Evolutionary conservation across 805 yeast species (phyloP).

Genomic region (Spencermartinsiella europaea): DNA sequence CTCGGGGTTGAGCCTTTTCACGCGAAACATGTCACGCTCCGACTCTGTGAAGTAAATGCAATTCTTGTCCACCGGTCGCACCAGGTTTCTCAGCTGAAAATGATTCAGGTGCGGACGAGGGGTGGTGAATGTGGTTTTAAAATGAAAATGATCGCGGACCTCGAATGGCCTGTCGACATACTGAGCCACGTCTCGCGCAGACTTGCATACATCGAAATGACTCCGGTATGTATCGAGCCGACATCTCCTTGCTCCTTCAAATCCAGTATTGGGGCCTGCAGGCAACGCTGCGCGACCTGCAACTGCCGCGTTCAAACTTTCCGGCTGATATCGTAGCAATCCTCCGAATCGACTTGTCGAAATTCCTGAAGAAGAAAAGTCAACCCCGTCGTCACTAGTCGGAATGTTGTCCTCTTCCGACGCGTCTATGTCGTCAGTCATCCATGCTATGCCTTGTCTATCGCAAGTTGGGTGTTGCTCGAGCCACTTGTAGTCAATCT

Average conservation of each 20-base stretch:
- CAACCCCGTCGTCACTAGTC: slow-evolving; percentile 2
- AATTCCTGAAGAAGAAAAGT: neutral
- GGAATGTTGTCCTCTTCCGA: slow-evolving; percentile 8
- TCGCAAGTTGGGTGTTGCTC: slow-evolving; percentile 24
- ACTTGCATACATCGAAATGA: neutral
- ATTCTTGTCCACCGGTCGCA: slow-evolving; percentile 36
- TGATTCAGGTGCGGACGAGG: slow-evolving; percentile 49
- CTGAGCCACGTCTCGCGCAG: neutral
- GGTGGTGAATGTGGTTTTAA: slow-evolving; percentile 23
- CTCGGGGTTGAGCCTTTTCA: slow-evolving; percentile 26
- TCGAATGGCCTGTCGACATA: neutral
- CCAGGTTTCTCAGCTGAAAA: slow-evolving; percentile 51
- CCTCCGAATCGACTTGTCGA: neutral
- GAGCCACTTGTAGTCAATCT: neutral
- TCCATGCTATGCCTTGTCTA: slow-evolving; percentile 30
- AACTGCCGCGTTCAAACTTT: neutral
- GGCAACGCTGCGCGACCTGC: neutral
- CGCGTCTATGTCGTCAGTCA: too few species aligned
- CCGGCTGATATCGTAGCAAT: neutral
- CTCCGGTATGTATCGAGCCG: slow-evolving; percentile 30
- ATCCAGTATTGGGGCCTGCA: neutral
- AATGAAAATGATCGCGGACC: slow-evolving; percentile 24
- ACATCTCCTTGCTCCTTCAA: neutral
- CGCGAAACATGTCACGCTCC: slow-evolving; percentile 17
- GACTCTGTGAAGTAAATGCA: slow-evolving; percentile 27